Conservation (phyloP, 805 yeast species). For the Jamesozyma hellenica region DNA sequence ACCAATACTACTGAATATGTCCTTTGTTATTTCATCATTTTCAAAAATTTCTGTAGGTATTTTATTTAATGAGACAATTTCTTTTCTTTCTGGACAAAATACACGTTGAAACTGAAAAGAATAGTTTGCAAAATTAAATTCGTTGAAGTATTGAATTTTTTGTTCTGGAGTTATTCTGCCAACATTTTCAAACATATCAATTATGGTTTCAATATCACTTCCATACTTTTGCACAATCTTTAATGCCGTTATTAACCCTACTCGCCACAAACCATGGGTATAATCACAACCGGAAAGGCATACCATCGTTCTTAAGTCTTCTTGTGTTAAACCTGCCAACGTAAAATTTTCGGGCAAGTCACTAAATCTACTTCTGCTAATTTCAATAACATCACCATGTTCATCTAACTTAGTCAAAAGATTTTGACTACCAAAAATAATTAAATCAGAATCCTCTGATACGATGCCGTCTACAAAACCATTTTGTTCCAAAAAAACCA, state of each 20-base stretch:
- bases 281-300: constrained; percentile 91
- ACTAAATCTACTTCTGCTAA: constrained; percentile 43
- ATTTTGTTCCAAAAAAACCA: constrained; percentile 71
- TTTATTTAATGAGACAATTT: constrained; percentile 46
- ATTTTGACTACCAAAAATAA: constrained; percentile 71
- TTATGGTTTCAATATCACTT: constrained; percentile 12
- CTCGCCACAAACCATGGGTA: constrained; percentile 67
- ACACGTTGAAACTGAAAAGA: constrained; percentile 83
- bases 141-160: constrained; percentile 26
- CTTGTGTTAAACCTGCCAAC: constrained; percentile 41
- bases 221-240: constrained; percentile 34
- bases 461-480: constrained; percentile 75
- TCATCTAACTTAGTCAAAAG: constrained; percentile 75
- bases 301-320: constrained; percentile 55
- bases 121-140: constrained; percentile 52
- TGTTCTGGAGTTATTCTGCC: constrained; percentile 35
- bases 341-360: constrained; percentile 36
- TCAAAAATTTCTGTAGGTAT: constrained; percentile 29
- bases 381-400: constrained; percentile 53
- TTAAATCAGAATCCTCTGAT: constrained; percentile 86
- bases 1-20: constrained; percentile 1
- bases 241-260: constrained; percentile 73
- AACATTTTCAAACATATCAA: constrained; percentile 31
- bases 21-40: not conserved
- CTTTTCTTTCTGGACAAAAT: constrained; percentile 46